Conservation (phyloP, 2,329 filamentous ascomycete genomes). For the Endothia cerciana region DNA sequence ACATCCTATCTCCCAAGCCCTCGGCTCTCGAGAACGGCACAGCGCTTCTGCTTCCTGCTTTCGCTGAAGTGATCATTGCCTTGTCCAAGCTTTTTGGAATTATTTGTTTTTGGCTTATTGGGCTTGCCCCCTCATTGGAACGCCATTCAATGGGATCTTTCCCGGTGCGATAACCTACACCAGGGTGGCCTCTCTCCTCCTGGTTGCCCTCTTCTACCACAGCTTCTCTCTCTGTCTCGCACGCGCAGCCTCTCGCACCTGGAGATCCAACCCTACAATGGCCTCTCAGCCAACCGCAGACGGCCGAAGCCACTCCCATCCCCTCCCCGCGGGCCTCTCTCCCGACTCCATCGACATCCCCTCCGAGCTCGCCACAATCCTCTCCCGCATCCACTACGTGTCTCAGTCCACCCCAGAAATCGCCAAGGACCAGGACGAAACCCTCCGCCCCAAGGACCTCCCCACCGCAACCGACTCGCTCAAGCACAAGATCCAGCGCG, state of each 20-base stretch:
- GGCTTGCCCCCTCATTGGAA: no score
- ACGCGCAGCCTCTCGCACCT: neutral
- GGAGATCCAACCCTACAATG: neutral
- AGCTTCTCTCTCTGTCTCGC: neutral
- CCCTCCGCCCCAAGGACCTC: conserved; percentile 69
- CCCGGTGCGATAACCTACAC: no score
- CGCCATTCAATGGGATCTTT: no score
- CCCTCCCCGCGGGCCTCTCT: conserved; percentile 67
- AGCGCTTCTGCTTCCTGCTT: no score
- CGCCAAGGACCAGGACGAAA: conserved; percentile 36
- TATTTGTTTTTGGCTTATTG: no score
- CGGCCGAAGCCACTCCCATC: conserved; percentile 39
- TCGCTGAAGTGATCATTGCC: no score
- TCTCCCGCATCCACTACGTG: conserved; percentile 69
- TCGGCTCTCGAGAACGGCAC: no score
- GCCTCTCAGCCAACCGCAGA: neutral
- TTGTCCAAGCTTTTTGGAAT: no score
- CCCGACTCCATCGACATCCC: conserved; percentile 86
- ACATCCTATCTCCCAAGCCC: no score
- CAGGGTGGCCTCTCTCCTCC: no score
- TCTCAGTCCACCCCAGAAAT: conserved; percentile 41
- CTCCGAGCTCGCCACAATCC: conserved; percentile 77
- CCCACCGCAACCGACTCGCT: conserved; percentile 76
- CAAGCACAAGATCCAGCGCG: conserved; percentile 82
- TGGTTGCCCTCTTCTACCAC: no score